A percentile compares a stretch with the other conserved stretches of the same genome.
phyloP scores from a whole-genome alignment of 352 stramenopile genomes.

The Ophiocytium majus region DNA sequence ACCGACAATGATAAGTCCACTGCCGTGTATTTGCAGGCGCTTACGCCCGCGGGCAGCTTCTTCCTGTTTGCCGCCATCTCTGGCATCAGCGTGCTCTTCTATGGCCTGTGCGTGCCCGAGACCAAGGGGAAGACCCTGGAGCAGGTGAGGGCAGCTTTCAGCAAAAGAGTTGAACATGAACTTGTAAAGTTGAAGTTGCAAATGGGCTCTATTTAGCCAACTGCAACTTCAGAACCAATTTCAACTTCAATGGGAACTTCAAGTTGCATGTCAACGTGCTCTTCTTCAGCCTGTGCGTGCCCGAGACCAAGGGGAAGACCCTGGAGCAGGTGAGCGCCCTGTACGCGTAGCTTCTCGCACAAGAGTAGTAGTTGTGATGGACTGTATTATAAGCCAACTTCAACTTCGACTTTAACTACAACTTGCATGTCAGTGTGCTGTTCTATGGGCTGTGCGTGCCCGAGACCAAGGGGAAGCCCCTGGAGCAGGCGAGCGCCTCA shows the following conservation, averaged over 20 bases:
- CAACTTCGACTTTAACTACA: background rate
- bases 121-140: conserved; percentile 60
- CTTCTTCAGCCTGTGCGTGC: conserved; percentile 59
- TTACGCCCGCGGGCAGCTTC: conserved; percentile 48
- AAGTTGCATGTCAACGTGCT: background rate
- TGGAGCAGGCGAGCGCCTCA: conserved; percentile 33
- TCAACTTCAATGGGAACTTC: background rate
- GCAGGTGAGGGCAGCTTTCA: conserved; percentile 23
- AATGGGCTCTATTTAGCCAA: background rate
- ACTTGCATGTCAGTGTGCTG: conserved; percentile 48
- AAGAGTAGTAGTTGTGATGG: background rate
- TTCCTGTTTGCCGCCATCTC: conserved; percentile 59
- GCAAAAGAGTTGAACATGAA: background rate
- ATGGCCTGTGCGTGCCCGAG: conserved; percentile 69
- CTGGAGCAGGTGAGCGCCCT: conserved; percentile 39
- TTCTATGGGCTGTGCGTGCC: conserved; percentile 74
- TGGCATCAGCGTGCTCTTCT: conserved; percentile 63
- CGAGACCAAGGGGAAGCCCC: conserved; percentile 60
- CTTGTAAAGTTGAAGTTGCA: background rate
- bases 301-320: conserved; percentile 60
- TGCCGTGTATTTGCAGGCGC: conserved; percentile 33
- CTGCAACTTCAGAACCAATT: background rate
- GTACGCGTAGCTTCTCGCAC: background rate
- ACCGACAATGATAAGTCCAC: no score
- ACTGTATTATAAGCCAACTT: conserved; percentile 7